Base-by-base conservation (phyloP, 176 grass and related monocot genomes). In the Secale cereale region DNA sequence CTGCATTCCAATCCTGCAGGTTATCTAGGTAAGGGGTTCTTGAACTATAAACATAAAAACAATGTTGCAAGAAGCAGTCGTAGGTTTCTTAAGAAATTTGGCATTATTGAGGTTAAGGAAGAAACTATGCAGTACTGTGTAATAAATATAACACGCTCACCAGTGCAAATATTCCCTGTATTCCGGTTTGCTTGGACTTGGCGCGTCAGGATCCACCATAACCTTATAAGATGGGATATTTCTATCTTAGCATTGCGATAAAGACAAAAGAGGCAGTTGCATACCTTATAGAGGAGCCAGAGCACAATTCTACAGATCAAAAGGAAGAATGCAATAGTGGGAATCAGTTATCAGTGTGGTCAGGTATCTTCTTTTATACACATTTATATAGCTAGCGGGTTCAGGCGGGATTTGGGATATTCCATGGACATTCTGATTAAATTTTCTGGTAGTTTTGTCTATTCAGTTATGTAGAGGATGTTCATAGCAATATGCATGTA, bases 151-250 rank as follows among this genome's bases (percentile, higher is more conserved):
- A 78, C 65, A 80, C 41, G 45, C 93, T 85, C 83, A 99, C 97
- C 97, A 99, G 39, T 99, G 91, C 37, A 99, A 82, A 85, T 96
- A 91, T 90, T 99, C 97, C 79, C 91, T 91, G 86, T 96, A 78
- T 67, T 86, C 92, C 90, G 97, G 97, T 91, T 95, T 99, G 90
- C 93, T 99, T 64, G 97, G 97, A 83, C 97, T 99, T 84, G 97
- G 97, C 48, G 97, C 88, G 88, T 99, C 97, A 66, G 97, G 97
- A 83, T 99, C 97, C 79, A 99, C 93, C 97, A 96, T 96, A 76
- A 96, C 93, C 97, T 97, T 89, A 41, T 32, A 79, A 85, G 60
- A 90, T 30, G 74, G 31, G 20, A 82, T 79, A 16, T 74, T 63
- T 76, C 17, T 16, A 81, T 69, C 67, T 84, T 59, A 87, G 87